A percentile compares a stretch with the other conserved stretches of the same genome.
Evolutionary conservation across 345 rosid genomes (phyloP).

Genomic region (Camelina sativa): DNA sequence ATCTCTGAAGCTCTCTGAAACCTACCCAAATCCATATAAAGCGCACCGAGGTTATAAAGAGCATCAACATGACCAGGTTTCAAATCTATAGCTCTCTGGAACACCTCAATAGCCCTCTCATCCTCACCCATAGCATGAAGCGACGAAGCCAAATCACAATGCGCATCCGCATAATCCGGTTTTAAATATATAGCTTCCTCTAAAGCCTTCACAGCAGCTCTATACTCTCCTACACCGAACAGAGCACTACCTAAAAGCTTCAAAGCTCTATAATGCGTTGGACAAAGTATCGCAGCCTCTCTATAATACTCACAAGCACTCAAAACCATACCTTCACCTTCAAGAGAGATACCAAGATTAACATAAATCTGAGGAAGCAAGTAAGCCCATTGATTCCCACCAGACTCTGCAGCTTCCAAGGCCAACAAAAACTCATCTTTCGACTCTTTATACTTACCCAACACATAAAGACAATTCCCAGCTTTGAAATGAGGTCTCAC

Average conservation of each 20-base stretch:
- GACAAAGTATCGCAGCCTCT: conserved; percentile 96
- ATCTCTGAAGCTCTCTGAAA: conserved; percentile 96
- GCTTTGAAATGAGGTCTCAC: conserved; percentile 94
- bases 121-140: conserved; percentile 89
- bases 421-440: conserved; percentile 90
- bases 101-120: conserved; percentile 94
- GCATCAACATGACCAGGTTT: conserved; percentile 95
- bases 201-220: conserved; percentile 95
- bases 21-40: conserved; percentile 96
- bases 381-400: conserved; percentile 91
- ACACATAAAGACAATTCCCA: conserved; percentile 83
- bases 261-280: conserved; percentile 96
- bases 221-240: conserved; percentile 94
- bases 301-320: conserved; percentile 98
- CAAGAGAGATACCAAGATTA: conserved; percentile 89
- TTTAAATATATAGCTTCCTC: conserved; percentile 95
- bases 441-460: conserved; percentile 78
- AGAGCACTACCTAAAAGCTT: conserved; percentile 96
- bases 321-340: conserved; percentile 98
- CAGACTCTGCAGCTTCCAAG: conserved; percentile 84
- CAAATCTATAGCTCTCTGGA: conserved; percentile 94
- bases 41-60: conserved; percentile 91
- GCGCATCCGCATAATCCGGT: conserved; percentile 95
- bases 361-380: conserved; percentile 96
- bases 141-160: conserved; percentile 95